Percentiles rank a stretch among this genome's conserved stretches.
Evolutionary conservation across 495 filamentous ascomycete genomes (phyloP).

Genomic region (Lasiosphaeria hispida): DNA sequence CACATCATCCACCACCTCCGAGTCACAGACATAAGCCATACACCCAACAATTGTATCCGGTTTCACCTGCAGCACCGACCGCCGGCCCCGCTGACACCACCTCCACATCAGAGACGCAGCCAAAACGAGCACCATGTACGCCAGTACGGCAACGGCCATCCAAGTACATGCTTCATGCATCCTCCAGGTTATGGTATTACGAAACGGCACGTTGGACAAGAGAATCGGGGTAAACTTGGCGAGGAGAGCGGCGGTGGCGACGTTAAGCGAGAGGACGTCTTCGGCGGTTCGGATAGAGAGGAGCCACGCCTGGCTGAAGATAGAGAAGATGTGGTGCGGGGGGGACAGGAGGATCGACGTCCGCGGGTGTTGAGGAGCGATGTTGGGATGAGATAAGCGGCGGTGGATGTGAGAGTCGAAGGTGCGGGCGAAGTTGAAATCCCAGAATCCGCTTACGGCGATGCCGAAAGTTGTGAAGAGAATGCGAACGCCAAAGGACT

Average conservation of each 20-base stretch:
- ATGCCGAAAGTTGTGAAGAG: conserved; percentile 38
- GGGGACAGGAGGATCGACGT: too few relatives aligned
- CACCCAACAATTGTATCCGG: neutral
- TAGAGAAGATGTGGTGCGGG: too few relatives aligned
- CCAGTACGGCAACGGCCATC: neutral
- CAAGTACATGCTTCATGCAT: neutral
- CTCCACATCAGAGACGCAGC: neutral
- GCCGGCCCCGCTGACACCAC: too few relatives aligned
- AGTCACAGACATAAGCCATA: neutral
- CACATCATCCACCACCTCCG: neutral
- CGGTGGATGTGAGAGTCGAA: too few relatives aligned
- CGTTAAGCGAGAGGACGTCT: neutral
- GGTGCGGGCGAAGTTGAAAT: conserved; percentile 3
- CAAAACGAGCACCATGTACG: neutral
- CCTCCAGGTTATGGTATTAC: neutral
- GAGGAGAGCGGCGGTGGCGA: neutral
- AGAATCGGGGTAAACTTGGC: neutral
- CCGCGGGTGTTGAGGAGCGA: too few relatives aligned
- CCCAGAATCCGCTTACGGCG: conserved; percentile 22
- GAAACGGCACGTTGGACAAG: neutral
- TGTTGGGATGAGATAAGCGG: too few relatives aligned
- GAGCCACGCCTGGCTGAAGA: too few relatives aligned
- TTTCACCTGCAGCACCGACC: too few relatives aligned
- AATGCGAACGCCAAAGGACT: conserved; percentile 40
- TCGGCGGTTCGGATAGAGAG: too few relatives aligned